phyloP scores from a whole-genome alignment of 805 yeast genomes.

The Cyberlindnera samutprakarnensis region DNA sequence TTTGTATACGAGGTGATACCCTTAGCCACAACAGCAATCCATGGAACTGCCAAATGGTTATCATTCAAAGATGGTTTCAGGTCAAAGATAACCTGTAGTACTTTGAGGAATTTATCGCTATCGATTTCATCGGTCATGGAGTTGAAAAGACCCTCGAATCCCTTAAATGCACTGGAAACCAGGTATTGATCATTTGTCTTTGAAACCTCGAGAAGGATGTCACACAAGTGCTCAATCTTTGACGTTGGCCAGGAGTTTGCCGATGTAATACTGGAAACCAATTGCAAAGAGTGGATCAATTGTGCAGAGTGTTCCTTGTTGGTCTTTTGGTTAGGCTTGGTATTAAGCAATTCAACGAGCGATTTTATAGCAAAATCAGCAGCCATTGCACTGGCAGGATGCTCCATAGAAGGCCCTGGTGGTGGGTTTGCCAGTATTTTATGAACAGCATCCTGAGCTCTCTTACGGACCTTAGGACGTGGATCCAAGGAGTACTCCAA shows the following conservation, averaged over 20 bases:
- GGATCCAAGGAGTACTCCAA: constrained; percentile 76
- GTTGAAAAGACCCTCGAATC: constrained; percentile 73
- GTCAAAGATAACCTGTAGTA: constrained; percentile 66
- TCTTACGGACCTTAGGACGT: constrained; percentile 91
- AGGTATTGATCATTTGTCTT: constrained; percentile 79
- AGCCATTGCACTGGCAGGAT: constrained; percentile 65
- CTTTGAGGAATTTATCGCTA: constrained; percentile 52
- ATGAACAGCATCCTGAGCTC: constrained; percentile 86
- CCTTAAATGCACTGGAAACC: constrained; percentile 74
- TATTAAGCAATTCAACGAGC: constrained; percentile 37
- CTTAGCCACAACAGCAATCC: constrained; percentile 92
- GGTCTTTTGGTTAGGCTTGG: constrained; percentile 25
- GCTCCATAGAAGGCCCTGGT: constrained; percentile 68
- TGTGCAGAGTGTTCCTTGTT: constrained; percentile 47
- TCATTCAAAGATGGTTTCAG: constrained; percentile 80
- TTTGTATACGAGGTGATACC: constrained; percentile 52
- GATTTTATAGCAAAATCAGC: constrained; percentile 61
- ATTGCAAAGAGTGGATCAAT: constrained; percentile 70
- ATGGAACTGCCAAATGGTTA: constrained; percentile 80
- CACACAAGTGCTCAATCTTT: constrained; percentile 67
- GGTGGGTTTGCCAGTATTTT: constrained; percentile 59
- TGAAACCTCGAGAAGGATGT: constrained; percentile 64
- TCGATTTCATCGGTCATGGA: constrained; percentile 56
- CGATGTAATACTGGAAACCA: constrained; percentile 61
- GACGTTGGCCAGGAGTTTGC: constrained; percentile 79